Evolutionary conservation across 805 yeast genomes (phyloP).

Genomic region (Yarrowia porcina): DNA sequence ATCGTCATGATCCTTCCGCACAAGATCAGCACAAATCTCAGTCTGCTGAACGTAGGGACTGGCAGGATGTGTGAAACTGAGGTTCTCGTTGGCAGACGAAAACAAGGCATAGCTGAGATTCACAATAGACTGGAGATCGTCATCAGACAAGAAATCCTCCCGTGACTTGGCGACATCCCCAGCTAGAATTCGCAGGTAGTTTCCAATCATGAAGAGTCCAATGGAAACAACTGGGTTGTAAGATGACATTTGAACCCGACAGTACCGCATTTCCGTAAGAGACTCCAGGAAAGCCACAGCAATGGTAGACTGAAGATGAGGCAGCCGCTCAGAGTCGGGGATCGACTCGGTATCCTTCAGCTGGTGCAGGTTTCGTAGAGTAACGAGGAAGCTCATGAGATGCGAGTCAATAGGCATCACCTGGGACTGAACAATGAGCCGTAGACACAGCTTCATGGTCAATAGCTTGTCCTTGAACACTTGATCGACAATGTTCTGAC

Average conservation of each 20-base stretch:
- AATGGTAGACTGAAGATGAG: background rate
- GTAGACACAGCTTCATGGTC: background rate
- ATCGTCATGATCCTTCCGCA: background rate
- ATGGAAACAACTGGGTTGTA: constrained; percentile 14
- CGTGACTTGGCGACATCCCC: background rate
- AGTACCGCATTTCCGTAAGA: background rate
- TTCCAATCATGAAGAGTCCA: background rate
- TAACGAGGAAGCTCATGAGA: background rate
- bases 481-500: background rate
- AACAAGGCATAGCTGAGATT: background rate
- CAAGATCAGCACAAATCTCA: background rate
- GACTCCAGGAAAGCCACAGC: background rate
- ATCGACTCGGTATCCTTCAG: background rate
- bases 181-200: background rate
- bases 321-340: background rate
- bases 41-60: background rate
- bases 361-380: background rate
- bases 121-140: background rate
- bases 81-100: background rate
- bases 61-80: constrained; percentile 1
- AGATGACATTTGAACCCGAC: background rate
- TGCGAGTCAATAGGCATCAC: background rate
- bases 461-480: background rate
- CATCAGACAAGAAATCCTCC: background rate
- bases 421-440: background rate